These are phyloP conservation scores for Hyphopichia homilentoma DNA, from an alignment of 805 yeast species.

Conservation along the genomic window DNA sequence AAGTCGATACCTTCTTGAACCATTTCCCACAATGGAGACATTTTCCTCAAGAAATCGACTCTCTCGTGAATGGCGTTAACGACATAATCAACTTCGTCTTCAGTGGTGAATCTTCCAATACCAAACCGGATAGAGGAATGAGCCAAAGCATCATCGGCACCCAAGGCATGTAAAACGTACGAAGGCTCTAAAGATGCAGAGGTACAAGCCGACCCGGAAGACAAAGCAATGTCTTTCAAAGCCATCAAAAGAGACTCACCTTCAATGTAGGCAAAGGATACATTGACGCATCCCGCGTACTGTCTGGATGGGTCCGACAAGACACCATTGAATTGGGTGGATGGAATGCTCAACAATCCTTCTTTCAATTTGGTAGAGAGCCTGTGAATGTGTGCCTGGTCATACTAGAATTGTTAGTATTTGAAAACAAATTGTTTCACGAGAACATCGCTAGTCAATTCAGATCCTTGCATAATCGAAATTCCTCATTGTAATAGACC, in stretches of 20 bases:
- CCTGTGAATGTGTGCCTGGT: conserved; percentile 61
- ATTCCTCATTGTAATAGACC: conserved; percentile 1
- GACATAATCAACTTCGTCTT: conserved; percentile 92
- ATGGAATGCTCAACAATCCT: conserved; percentile 77
- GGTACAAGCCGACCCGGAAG: conserved; percentile 98
- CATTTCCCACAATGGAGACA: conserved; percentile 98
- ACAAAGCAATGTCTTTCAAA: conserved; percentile 89
- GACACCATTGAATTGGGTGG: conserved; percentile 89
- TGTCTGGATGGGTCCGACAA: conserved; percentile 40
- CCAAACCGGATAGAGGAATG: conserved; percentile 98
- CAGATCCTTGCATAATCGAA: conserved; percentile 18
- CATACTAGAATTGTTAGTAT: conserved; percentile 37
- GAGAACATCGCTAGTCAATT: conserved; percentile 1
- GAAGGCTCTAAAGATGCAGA: conserved; percentile 98
- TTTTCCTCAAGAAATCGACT: conserved; percentile 85
- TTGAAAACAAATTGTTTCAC: neutral
- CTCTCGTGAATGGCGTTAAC: conserved; percentile 83
- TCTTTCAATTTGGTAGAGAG: conserved; percentile 71
- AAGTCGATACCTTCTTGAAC: conserved; percentile 97
- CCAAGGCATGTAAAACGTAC: conserved; percentile 92
- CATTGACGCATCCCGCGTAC: conserved; percentile 93
- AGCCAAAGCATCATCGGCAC: conserved; percentile 97
- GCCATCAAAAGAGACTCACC: conserved; percentile 98
- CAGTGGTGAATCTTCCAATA: conserved; percentile 95
- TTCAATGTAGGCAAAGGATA: conserved; percentile 95